Base-by-base conservation (phyloP, 1,284 basidiomycete genomes). In the Peniophora sp. region DNA sequence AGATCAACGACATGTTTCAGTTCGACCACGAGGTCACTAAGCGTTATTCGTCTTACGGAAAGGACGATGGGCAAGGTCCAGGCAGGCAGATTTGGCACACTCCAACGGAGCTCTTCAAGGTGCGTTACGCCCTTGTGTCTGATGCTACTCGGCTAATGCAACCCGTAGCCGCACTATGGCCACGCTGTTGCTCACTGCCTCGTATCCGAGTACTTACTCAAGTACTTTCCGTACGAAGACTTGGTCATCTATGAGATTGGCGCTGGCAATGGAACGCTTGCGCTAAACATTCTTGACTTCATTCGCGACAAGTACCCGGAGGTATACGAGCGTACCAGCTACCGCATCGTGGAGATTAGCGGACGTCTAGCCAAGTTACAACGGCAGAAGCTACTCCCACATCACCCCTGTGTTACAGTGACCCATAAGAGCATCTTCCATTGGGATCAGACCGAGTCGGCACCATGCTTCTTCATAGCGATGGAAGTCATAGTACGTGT, bases 81-180 rank as follows among this genome's bases (percentile, higher is more conserved):
- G 93, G 93, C 3, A 78, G 83, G 60, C 97, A 99, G 67, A 77
- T 99, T 50, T 99, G 97, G 97, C 97, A 99, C 70, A 99, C 97
- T 0, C 97, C 97, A 0, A 97, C 94, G 1, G 96, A 99, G 66
- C 72, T 99, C 37, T 98, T 99, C 77, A 93, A 96, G 79, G 95
- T 94, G 61, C 54, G 79, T 65, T 22, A 35, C 15, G 20, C 46
- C 43, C 35, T 52, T 51, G 18, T 24, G 41, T 35, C n/a, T 37
- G 39, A 50, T 32, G 15, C 22, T 27, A 20, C 22, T 53, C 41
- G 37, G 32, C 57, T 44, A 55, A 17, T 58, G 49, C 53, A 35
- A 50, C 49, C 14, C 15, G 24, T 60, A 96, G 92, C 97, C 97
- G 10, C 91, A 88, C 78, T 99, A 96, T 62, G 96, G 93, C 32